Evolutionary conservation across 345 rosid genomes (phyloP), one percentile per base, ranked within the genome.

Genomic region (Reutealis trisperma): DNA sequence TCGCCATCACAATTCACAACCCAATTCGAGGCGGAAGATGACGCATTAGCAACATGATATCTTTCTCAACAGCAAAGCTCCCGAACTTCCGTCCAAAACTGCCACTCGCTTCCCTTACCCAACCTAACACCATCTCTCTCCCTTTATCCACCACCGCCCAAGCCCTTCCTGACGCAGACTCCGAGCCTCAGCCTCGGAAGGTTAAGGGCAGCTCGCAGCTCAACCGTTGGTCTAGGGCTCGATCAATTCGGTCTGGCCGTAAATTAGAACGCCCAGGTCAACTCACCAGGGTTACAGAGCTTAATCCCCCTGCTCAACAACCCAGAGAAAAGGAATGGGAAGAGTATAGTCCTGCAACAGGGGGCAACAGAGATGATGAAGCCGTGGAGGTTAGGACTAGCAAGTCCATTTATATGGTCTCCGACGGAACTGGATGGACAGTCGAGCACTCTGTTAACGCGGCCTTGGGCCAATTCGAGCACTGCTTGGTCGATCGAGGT

Each of bases 361-460:
- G 30, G 32, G 42, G 76, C 66, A 75, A 63, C 62, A 67, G 80
- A 73, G 90, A 79, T 13, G 77, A 66, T 71, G 87, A 82, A 54
- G 24, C 42, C 30, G 76, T 63, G 72, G 88, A 81, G 60, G 16
- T 25, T 59, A 58, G 71, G 52, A 71, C 64, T 44, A 94, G 82
- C 52, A 91, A 94, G 85, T 85, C 94, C 22, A 91, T 93, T 75
- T 92, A 89, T 67, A 89, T 94, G 90, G 89, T 91, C 1, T 93
- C 98, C 52, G 98, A 94, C 85, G 98, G 98, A 75, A 94, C 98
- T 55, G 97, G 97, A 22, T 94, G 99, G 99, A 94, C 97, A 83
- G 97, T 84, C 75, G 98, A 93, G 81, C 93, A 91, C 76, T 84
- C 94, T 80, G 93, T 94, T 67, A 89, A 65, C 84, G 98, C 98